These are phyloP conservation scores for Misopates orontium DNA, from an alignment of 257 asterid genomes.

Conservation along the genomic window DNA sequence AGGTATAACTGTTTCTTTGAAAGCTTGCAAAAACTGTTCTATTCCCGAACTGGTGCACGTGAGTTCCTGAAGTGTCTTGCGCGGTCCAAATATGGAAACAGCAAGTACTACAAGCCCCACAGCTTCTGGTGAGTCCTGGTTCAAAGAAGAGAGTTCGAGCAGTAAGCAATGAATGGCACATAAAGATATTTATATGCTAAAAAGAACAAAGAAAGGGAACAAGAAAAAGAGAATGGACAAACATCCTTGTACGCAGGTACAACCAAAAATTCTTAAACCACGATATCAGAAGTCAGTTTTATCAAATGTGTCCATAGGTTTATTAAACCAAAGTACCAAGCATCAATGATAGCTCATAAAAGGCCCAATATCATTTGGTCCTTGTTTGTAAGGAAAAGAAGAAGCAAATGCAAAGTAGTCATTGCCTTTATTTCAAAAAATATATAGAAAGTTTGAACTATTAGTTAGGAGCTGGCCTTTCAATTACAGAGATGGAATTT, in stretches of 20 bases:
- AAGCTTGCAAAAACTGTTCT: constrained; percentile 56
- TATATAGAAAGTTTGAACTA: neutral
- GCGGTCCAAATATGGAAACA: constrained; percentile 77
- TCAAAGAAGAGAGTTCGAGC: constrained; percentile 21
- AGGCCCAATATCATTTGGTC: neutral
- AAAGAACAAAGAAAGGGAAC: constrained; percentile 11
- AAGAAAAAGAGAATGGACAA: constrained; percentile 9
- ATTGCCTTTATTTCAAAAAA: neutral
- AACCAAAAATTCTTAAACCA: constrained; percentile 9
- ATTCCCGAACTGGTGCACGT: constrained; percentile 43
- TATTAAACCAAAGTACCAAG: too few relatives aligned
- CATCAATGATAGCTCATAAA: too few relatives aligned
- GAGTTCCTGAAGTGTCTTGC: constrained; percentile 58
- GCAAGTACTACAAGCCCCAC: constrained; percentile 57
- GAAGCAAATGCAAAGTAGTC: neutral
- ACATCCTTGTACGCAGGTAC: neutral
- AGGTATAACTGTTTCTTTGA: constrained; percentile 62
- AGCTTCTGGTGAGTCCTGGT: constrained; percentile 82
- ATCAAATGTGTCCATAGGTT: neutral
- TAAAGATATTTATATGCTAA: constrained; percentile 16
- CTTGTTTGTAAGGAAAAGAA: constrained; percentile 5
- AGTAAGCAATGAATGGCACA: constrained; percentile 26
- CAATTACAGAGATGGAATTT: neutral
- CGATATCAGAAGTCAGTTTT: constrained; percentile 16
- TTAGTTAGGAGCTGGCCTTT: neutral